Base-by-base conservation (phyloP, 1,284 basidiomycete species). In the Marasmius oreades region DNA sequence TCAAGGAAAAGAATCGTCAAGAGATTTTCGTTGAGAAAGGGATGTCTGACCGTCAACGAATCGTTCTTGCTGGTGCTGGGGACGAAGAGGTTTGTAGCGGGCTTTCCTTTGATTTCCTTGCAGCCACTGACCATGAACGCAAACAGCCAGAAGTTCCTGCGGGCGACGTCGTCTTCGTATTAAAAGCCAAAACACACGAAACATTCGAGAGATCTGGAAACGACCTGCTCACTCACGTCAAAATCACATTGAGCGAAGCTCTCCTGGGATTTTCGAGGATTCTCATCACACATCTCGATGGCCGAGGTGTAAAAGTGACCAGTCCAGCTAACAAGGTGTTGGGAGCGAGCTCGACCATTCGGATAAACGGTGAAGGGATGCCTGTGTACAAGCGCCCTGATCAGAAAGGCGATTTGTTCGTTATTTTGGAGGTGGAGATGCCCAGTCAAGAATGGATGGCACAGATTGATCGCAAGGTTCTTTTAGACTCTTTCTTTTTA, bases 171-270 rank as follows among this genome's bases (percentile, higher is more conserved):
- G 81, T 96, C 57, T 95, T 99, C 70, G 79, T 88, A 22, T 79
- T 98, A 51, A 82, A 86, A 66, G 76, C 84, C 24, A 70, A 74
- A 39, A 77, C 78, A 1, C 93, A 98, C 63, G 75, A 84, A 1
- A 85, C 88, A 0, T 95, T 98, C 68, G 85, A 91, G 64, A 85
- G 93, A 33, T 85, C 86, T 16, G 88, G 88, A 33, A 84, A 85
- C 60, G 88, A 94, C 66, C 76, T 95, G 24, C 75, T 92, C 36
- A 84, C 90, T 1, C 86, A 80, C 33, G 84, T 92, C 53, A 84
- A 82, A 39, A 87, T 98, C 59, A 93, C 91, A 1, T 77, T 97
- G n/a, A 95, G 93, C 5, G 95, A 98, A 72, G 90, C 94, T 2
- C 79, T 98, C 10, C 80, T 95, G 47, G 94, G 94, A 16, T 94